Evolutionary conservation across 1,284 basidiomycete genomes (phyloP).

Genomic region (Leccinum fuscescens): DNA sequence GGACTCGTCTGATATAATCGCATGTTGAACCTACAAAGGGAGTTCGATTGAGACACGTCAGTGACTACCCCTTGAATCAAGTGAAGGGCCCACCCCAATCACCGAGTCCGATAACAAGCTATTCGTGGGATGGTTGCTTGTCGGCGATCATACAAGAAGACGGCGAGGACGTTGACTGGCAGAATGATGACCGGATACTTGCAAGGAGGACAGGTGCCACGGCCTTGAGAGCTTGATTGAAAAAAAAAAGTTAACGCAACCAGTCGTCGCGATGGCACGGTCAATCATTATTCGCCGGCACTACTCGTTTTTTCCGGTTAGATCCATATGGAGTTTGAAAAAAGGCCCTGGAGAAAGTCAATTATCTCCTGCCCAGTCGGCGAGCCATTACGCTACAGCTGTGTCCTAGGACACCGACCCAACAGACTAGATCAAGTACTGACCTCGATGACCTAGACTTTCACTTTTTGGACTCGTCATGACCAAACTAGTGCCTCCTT

Average conservation of each 20-base stretch:
- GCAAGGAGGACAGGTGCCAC: background rate
- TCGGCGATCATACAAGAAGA: constrained; percentile 22
- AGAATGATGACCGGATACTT: constrained; percentile 4
- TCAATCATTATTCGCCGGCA: constrained; percentile 13
- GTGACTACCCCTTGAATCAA: constrained; percentile 1
- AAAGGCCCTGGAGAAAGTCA: background rate
- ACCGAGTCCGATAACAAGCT: constrained; percentile 15
- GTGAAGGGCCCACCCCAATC: constrained; percentile 10
- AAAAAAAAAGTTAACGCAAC: background rate
- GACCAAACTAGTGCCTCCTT: background rate
- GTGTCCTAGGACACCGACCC: background rate
- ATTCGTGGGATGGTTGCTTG: constrained; percentile 18
- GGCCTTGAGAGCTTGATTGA: background rate
- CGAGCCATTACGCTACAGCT: background rate
- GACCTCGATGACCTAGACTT: background rate
- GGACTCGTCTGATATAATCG: constrained; percentile 15
- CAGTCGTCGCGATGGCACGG: background rate
- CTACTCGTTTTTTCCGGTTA: background rate
- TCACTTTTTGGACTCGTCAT: background rate
- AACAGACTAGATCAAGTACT: background rate
- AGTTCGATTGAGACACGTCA: constrained; percentile 7
- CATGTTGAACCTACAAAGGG: constrained; percentile 6
- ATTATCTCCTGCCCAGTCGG: background rate
- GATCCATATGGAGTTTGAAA: background rate
- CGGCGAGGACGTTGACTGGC: constrained; percentile 13